A percentile compares a stretch with the other conserved stretches of the same genome.
Conservation (phyloP, 2,329 filamentous ascomycete genomes). For the Knufia petricola region DNA sequence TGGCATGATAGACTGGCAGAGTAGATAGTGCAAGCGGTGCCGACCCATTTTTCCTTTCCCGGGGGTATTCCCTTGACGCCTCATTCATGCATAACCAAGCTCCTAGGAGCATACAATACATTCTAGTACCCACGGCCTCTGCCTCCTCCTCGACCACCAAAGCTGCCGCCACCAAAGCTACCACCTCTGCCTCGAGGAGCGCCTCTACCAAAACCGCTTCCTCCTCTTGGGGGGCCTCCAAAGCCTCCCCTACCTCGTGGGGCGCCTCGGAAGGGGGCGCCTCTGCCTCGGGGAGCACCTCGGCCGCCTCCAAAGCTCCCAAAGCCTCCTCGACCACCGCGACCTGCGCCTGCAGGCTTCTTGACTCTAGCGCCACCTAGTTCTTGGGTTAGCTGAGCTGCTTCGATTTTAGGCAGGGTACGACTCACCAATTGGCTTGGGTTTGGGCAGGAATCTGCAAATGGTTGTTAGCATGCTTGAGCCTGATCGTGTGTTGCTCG, state of each 20-base stretch:
- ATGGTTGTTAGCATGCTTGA: constrained; percentile 19
- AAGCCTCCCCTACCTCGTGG: constrained; percentile 46
- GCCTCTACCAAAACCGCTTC: constrained; percentile 32
- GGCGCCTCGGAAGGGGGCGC: constrained; percentile 35
- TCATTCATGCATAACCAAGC: constrained; percentile 5
- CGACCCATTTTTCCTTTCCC: neutral
- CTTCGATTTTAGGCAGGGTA: constrained; percentile 9
- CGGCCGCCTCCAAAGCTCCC: neutral
- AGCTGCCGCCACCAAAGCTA: constrained; percentile 31
- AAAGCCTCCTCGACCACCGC: constrained; percentile 30
- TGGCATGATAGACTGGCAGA: too few species aligned
- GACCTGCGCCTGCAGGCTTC: constrained; percentile 31
- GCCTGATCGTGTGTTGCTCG: neutral
- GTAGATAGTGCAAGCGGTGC: neutral
- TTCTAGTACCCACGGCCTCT: constrained; percentile 18
- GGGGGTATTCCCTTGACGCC: constrained; percentile 7
- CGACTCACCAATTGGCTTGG: constrained; percentile 49
- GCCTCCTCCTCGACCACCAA: constrained; percentile 24
- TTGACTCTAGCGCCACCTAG: constrained; percentile 42
- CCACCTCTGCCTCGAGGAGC: constrained; percentile 34
- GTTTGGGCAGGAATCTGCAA: constrained; percentile 76
- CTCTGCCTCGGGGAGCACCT: constrained; percentile 35
- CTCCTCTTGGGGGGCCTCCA: constrained; percentile 35
- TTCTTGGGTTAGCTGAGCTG: constrained; percentile 27
- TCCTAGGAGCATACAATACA: constrained; percentile 10